These are phyloP conservation scores for Pseudogymnoascus sp. DNA, from an alignment of 2,329 filamentous ascomycete species.

Conservation along the genomic window DNA sequence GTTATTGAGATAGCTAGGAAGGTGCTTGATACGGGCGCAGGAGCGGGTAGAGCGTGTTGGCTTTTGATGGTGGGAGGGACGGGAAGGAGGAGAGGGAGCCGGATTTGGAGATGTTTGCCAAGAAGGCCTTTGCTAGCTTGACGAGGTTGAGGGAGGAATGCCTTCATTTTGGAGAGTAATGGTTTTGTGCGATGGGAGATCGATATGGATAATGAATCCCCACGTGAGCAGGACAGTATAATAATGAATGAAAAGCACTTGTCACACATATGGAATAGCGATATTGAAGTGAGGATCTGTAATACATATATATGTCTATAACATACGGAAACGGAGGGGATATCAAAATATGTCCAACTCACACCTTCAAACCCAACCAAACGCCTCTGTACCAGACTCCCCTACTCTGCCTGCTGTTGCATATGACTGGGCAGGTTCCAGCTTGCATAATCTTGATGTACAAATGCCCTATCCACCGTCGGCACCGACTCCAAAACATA, in stretches of 20 bases:
- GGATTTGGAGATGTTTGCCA: conserved; percentile 41
- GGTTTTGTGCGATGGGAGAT: neutral
- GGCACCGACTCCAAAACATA: conserved; percentile 50
- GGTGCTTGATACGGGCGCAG: conserved; percentile 62
- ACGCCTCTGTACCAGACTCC: neutral
- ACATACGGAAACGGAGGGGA: neutral
- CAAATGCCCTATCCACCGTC: conserved; percentile 35
- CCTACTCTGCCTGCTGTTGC: conserved; percentile 25
- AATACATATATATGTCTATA: neutral
- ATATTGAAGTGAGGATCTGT: neutral
- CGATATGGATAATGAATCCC: neutral
- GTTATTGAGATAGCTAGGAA: conserved; percentile 58
- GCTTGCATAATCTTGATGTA: conserved; percentile 34
- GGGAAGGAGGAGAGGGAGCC: conserved; percentile 47
- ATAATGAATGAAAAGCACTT: neutral
- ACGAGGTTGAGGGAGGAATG: neutral
- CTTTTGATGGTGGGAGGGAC: conserved; percentile 56
- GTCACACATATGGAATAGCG: neutral
- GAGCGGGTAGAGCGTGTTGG: conserved; percentile 60
- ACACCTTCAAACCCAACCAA: neutral
- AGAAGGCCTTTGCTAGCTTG: conserved; percentile 38
- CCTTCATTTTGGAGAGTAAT: neutral
- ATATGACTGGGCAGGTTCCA: conserved; percentile 32
- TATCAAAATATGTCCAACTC: neutral
- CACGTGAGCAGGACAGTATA: neutral